Conservation (phyloP, 2,329 filamentous ascomycete genomes). For the Bimuria novae-zelandiae region DNA sequence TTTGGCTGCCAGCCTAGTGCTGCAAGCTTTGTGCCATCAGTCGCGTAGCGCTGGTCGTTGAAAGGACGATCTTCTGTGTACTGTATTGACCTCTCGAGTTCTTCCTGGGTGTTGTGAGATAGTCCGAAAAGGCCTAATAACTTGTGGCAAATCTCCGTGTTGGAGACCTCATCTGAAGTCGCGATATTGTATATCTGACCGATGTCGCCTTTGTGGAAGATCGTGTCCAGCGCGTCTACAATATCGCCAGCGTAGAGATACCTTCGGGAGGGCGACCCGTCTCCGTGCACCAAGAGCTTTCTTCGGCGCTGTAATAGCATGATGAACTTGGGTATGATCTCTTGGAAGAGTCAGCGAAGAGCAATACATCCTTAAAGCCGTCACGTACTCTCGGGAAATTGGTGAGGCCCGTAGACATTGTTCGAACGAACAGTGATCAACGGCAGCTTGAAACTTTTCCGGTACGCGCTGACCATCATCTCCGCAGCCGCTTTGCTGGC, state of each 20-base stretch:
- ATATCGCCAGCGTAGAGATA: conserved; percentile 82
- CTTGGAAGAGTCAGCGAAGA: conserved; percentile 49
- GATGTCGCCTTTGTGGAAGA: conserved; percentile 74
- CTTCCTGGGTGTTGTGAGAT: conserved; percentile 39
- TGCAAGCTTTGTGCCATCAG: conserved; percentile 45
- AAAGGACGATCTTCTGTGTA: conserved; percentile 77
- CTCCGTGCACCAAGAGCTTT: conserved; percentile 75
- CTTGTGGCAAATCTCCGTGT: conserved; percentile 68
- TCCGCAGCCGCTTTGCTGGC: conserved; percentile 81
- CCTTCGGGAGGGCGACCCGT: conserved; percentile 73
- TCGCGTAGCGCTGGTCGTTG: conserved; percentile 47
- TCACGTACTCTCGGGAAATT: conserved; percentile 77
- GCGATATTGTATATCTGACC: conserved; percentile 84
- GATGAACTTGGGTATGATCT: conserved; percentile 83
- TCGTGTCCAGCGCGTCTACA: conserved; percentile 81
- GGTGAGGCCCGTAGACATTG: conserved; percentile 84
- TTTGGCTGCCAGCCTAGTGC: conserved; percentile 44
- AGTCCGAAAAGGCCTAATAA: conserved; percentile 68
- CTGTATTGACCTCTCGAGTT: conserved; percentile 69
- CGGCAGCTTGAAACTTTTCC: conserved; percentile 80
- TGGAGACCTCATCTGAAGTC: conserved; percentile 77
- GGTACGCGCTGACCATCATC: conserved; percentile 86
- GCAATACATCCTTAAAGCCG: no score
- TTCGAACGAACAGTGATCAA: conserved; percentile 81
- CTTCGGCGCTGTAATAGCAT: conserved; percentile 69